Percentiles rank a stretch among this genome's conserved stretches.
Conservation (phyloP, 257 asterid genomes). For the Solanum chmielewskii region DNA sequence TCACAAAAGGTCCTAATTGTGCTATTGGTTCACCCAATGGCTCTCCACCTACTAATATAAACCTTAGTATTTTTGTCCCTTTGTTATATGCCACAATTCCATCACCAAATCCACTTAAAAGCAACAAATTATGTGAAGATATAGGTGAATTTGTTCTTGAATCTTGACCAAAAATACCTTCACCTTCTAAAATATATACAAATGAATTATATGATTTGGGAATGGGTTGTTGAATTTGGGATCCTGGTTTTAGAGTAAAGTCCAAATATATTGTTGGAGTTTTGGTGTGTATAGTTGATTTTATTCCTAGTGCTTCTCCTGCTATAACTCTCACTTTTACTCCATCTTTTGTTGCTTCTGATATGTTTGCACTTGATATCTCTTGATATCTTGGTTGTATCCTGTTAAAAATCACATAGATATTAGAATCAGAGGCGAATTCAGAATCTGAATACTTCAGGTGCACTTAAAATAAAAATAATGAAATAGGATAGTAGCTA, state of each 20-base stretch:
- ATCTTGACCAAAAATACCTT: slow-evolving; percentile 35
- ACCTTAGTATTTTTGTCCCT: slow-evolving; percentile 38
- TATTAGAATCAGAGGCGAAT: fast-evolving
- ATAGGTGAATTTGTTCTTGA: slow-evolving; percentile 26
- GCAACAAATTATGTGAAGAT: slow-evolving; percentile 51
- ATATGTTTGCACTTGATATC: slow-evolving; percentile 44
- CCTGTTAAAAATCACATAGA: slow-evolving; percentile 12
- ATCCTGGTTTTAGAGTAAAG: slow-evolving; percentile 60
- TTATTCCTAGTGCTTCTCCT: slow-evolving; percentile 61
- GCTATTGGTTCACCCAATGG: slow-evolving; percentile 77
- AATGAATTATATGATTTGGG: slow-evolving; percentile 67
- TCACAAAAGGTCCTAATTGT: slow-evolving; percentile 87
- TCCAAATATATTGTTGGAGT: slow-evolving; percentile 90
- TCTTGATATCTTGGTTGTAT: slow-evolving; percentile 85
- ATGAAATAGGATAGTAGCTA: not conserved
- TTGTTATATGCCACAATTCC: slow-evolving; percentile 62
- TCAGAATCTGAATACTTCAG: too few relatives aligned
- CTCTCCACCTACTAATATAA: slow-evolving; percentile 66
- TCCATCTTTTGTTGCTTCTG: slow-evolving; percentile 49
- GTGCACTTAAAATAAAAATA: too few relatives aligned
- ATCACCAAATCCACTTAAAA: slow-evolving; percentile 54
- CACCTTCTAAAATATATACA: slow-evolving; percentile 74
- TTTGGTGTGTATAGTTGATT: slow-evolving; percentile 53
- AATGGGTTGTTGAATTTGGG: slow-evolving; percentile 49
- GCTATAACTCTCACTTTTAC: slow-evolving; percentile 63